phyloP scores from a whole-genome alignment of 1,284 basidiomycete species.

The Caloboletus inedulis region DNA sequence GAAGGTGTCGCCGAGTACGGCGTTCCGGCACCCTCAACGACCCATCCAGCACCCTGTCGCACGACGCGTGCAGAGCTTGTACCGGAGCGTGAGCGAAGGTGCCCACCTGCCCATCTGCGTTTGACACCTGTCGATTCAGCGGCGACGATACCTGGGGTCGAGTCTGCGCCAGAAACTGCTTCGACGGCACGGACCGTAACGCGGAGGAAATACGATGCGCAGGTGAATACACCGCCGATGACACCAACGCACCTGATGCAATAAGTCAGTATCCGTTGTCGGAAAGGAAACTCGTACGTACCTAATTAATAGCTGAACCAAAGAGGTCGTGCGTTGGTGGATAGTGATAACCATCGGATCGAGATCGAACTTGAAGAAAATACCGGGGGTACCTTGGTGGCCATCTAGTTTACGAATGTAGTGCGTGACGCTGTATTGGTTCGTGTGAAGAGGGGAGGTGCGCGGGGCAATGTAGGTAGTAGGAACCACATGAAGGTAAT shows the following conservation, averaged over 20 bases:
- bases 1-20: slow-evolving; percentile 35
- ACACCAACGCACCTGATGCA: slow-evolving; percentile 62
- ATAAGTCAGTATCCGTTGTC: not conserved
- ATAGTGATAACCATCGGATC: slow-evolving; percentile 88
- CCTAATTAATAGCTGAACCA: slow-evolving; percentile 83
- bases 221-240: slow-evolving; percentile 79
- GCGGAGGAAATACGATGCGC: slow-evolving; percentile 72
- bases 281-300: slow-evolving; percentile 34
- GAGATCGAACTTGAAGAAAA: slow-evolving; percentile 96
- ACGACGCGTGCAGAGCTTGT: slow-evolving; percentile 26
- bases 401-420: slow-evolving; percentile 80
- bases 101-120: slow-evolving; percentile 46
- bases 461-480: slow-evolving; percentile 84
- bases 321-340: slow-evolving; percentile 79
- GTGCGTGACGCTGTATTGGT: slow-evolving; percentile 96
- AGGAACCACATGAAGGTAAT: slow-evolving; percentile 93
- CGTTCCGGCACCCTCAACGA: slow-evolving; percentile 36
- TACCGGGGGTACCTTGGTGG: slow-evolving; percentile 81
- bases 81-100: slow-evolving; percentile 42
- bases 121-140: slow-evolving; percentile 56
- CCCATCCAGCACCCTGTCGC: slow-evolving; percentile 44
- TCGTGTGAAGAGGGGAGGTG: slow-evolving; percentile 66
- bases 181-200: slow-evolving; percentile 64
- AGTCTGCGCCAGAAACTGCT: slow-evolving; percentile 63
- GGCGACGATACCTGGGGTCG: slow-evolving; percentile 55